Base-by-base conservation (phyloP, 2,329 filamentous ascomycete genomes). In the Phialocephala sp. region DNA sequence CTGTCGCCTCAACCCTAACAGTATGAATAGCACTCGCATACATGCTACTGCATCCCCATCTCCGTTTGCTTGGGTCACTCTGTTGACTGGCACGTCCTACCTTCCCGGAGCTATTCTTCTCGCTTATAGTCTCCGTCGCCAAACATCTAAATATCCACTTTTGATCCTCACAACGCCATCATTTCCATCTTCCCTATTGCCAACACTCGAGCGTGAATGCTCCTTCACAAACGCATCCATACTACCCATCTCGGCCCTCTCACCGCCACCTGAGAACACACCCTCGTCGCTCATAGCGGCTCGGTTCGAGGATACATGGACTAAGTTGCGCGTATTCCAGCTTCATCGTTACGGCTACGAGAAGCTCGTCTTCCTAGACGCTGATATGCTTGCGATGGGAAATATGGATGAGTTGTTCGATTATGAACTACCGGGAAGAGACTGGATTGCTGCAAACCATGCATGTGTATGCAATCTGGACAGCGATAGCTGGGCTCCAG, bases 331-430 rank as follows among this genome's bases (percentile, higher is more conserved):
- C 20, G 87, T 90, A 8, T 97, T 95, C 76, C 87, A 86, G 9
- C 82, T 96, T 22, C 36, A 67, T 32, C 83, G 83, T 27, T 87
- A 93, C 76, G 63, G 62, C 11, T 96, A 92, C 79, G 83, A 88
- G 36, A 86, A 91, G 55, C 85, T 96, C 37, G 89, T 94, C 35
- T 90, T 92, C 78, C 83, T 97, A 57, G 93, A 97, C 79, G 90
- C 89, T 72, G 93, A 97, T 80, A 96, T 96, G 91, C 80, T 96
- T 43, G 87, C 92, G 22, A 79, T 89, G 67, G 83, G 83, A 71
- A 94, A 95, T 79, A 95, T 96, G 91, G 93, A 96, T 77, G 92
- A 95, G 80, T 81, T 96, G 66, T 95, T 96, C 90, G 86, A 91
- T 11, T 71, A 95, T 22, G 78, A 84, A 62, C 83, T 95, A 50